Base-by-base conservation (phyloP, 768 basidiomycete species). In the Gyrodon lividus region DNA sequence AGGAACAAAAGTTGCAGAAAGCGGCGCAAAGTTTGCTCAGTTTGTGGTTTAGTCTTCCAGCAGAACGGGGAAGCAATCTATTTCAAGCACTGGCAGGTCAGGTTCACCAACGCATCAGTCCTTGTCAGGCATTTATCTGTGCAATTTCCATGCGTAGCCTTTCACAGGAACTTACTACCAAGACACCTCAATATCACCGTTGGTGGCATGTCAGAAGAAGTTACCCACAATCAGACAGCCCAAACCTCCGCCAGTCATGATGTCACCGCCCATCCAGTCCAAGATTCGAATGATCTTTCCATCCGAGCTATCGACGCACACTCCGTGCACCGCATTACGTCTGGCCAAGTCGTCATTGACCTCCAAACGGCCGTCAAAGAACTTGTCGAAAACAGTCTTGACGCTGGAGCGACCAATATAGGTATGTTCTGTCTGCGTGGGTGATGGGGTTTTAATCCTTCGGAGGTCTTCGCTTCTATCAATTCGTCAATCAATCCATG, bases 361-460 rank as follows among this genome's bases (percentile, higher is more conserved):
- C 80, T 98, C 1, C 92, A 94, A 65, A 90, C 89, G 0, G 92
- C 93, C 2, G 86, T 98, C 52, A 99, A 98, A 66, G 97, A 99
- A 68, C 82, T 98, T 8, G 81, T 99, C 2, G 97, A 99, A 71
- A 99, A 99, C 66, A 90, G 92, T 51, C 73, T 98, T 24, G 97
- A 99, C 67, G 94, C 97, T 1, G 89, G 88, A 0, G 91, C 94
- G 0, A 93, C 89, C 0, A 83, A 72, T 57, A 82, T 99, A 37
- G 95, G 96, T 90, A 40, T 26, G 84, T 61, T 17, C 23, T 22
- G 3, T 20, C 20, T 12, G 16, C 34, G 24, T 51, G 20, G 34
- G 23, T 34, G 33, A 34, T 12, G 33, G 33, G 3, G 5, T 3
- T 34, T 34, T 10, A 10, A 12, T 12, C 35, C n/a, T 37, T 37